phyloP scores from a whole-genome alignment of 1,284 basidiomycete genomes.

The Blastosporella zonata region DNA sequence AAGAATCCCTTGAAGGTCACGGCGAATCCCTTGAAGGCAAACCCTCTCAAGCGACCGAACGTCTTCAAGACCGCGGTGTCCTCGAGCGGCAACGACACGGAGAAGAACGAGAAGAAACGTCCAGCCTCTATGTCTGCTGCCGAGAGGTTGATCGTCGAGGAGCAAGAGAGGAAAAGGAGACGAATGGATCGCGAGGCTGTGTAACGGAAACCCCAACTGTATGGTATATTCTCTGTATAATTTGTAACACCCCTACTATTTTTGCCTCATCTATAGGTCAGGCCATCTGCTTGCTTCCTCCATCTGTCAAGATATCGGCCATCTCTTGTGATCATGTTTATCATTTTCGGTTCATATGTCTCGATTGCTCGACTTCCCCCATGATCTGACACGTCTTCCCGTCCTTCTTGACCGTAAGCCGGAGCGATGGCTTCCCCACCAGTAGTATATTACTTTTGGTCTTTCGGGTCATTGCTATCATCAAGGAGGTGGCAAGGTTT shows the following conservation, averaged over 20 bases:
- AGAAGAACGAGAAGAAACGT: conserved; percentile 50
- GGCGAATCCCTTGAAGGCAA: conserved; percentile 46
- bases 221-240: conserved; percentile 10
- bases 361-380: conserved; percentile 19
- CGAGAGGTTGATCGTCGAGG: conserved; percentile 75
- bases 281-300: conserved; percentile 2
- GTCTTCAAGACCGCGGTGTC: conserved; percentile 58
- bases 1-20: conserved; percentile 56
- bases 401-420: neutral
- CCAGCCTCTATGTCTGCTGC: conserved; percentile 69
- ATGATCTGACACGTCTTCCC: neutral
- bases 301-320: conserved; percentile 32
- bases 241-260: conserved; percentile 3
- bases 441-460: neutral
- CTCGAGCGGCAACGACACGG: conserved; percentile 25
- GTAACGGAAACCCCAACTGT: conserved; percentile 2
- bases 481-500: conserved; percentile 31
- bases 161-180: conserved; percentile 74
- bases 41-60: conserved; percentile 70
- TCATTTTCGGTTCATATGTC: conserved; percentile 32
- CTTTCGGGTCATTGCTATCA: neutral
- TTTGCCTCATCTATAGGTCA: conserved; percentile 3
- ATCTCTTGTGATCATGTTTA: conserved; percentile 17
- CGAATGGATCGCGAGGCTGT: conserved; percentile 58
- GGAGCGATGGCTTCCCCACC: neutral